phyloP scores from a whole-genome alignment of 176 grass and related monocot genomes.

The Phyllostachys edulis region DNA sequence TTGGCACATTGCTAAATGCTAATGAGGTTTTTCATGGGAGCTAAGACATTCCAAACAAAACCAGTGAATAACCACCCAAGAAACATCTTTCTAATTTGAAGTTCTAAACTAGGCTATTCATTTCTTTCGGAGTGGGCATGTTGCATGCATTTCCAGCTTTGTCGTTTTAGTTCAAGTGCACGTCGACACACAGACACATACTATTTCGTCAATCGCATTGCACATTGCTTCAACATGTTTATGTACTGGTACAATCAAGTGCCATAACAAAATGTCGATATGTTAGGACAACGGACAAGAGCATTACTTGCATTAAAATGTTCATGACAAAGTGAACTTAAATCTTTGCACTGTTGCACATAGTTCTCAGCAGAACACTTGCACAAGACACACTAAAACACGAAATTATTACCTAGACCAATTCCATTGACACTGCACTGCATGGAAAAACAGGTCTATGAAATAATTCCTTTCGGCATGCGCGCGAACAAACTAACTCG shows the following conservation, averaged over 20 bases:
- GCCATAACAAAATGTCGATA: conserved; percentile 3
- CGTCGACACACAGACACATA: not conserved
- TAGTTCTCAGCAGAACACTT: conserved; percentile 7
- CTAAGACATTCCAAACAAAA: not conserved
- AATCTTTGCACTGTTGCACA: conserved; percentile 17
- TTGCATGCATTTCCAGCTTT: not conserved
- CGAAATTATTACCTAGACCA: conserved; percentile 65
- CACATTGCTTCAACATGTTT: conserved; percentile 4
- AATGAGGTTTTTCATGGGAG: not conserved
- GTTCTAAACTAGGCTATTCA: not conserved
- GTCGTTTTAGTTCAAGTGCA: not conserved
- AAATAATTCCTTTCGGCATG: conserved; percentile 47
- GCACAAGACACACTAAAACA: conserved; percentile 9
- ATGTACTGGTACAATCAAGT: not conserved
- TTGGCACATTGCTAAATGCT: not conserved
- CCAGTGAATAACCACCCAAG: not conserved
- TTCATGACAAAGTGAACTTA: not conserved
- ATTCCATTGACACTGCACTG: conserved; percentile 26
- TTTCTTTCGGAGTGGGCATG: not conserved
- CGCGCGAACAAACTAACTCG: conserved; percentile 9
- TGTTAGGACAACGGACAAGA: conserved; percentile 31
- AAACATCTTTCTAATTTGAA: not conserved
- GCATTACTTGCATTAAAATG: conserved; percentile 36
- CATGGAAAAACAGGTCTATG: conserved; percentile 49
- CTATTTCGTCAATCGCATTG: conserved; percentile 18